Evolutionary conservation across 2,329 filamentous ascomycete genomes (phyloP), one percentile per base, ranked within the genome.

Genomic region (Xylariales sp.): DNA sequence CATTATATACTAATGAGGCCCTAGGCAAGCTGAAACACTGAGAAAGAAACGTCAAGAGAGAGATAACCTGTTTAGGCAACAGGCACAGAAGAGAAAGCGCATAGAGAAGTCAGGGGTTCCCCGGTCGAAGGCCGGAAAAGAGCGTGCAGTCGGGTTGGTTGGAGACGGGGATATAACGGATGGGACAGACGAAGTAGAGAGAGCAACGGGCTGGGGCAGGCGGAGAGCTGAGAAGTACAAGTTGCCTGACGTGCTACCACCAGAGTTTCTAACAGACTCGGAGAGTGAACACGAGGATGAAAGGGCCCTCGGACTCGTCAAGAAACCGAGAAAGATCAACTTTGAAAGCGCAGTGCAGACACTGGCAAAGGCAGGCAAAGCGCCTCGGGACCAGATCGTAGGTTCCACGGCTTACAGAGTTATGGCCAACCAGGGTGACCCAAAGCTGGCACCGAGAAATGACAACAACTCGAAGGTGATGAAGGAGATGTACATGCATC

Each of bases 41-140:
- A 80, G 76, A 59, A 66, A 68, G 40, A 80, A 76, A 60, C 72
- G 76, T 25, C 71, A 76, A 53, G 68, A 75, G 56, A 69, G 71
- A 42, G 74, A 78, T 53, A 63, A 64, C 16, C 64, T 71, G 18
- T 66, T 79, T 53, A 78, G 76, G 56, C 63, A 73, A 40, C 76
- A 80, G 57, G 75, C 76, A 3, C 62, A 67, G 45, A 63, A 67
- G 52, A 70, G 73, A 46, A 76, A 73, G 54, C 58, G 57, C 8
- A 43, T 43, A 12, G 48, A 50, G 29, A 36, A 10, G 34, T 47
- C 19, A 32, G 47, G 47, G 18, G 39, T 42, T 28, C 37, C 42
- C 20, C 54, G 56, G 51, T 46, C 54, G 15, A 52, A 50, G 15
- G 51, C 54, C 22, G 48, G 52, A 8, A 47, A 48, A n/a, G 51